Percentiles rank a stretch among this genome's conserved stretches.
These are phyloP conservation scores for Saccharomycopsis amapae DNA, from an alignment of 805 yeast genomes.

Conservation along the genomic window DNA sequence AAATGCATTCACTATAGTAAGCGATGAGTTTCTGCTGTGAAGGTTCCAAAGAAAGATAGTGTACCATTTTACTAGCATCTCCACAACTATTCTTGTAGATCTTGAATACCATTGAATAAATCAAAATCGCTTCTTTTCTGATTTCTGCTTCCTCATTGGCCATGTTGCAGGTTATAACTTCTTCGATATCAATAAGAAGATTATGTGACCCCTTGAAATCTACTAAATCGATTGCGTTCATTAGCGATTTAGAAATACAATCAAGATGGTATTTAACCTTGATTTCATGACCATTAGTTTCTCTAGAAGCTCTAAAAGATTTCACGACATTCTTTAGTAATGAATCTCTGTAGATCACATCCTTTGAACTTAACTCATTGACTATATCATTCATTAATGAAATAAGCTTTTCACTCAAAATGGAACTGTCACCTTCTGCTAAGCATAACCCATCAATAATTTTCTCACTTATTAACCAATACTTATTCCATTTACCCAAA, in stretches of 20 bases:
- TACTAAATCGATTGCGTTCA: background rate
- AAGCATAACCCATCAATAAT: background rate
- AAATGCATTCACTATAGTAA: conserved; percentile 5
- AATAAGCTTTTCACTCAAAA: background rate
- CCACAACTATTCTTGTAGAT: background rate
- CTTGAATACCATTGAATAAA: conserved; percentile 10
- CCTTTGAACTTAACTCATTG: conserved; percentile 1
- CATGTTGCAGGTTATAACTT: background rate
- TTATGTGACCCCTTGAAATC: background rate
- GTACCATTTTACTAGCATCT: background rate
- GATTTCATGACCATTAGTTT: background rate
- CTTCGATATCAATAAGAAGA: background rate
- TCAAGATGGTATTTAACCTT: conserved; percentile 1
- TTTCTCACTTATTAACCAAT: conserved; percentile 3
- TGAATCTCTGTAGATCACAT: background rate
- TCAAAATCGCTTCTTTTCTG: conserved; percentile 6
- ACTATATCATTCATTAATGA: conserved; percentile 6
- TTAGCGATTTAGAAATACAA: background rate
- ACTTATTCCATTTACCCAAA: conserved; percentile 4
- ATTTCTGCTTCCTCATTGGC: conserved; percentile 8
- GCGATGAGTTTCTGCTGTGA: conserved; percentile 2
- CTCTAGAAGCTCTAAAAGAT: background rate
- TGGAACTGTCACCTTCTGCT: background rate
- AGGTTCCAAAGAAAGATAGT: background rate
- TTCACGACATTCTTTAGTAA: background rate